Conservation (phyloP, 495 filamentous ascomycete genomes). For the Aspergillus saccharolyticus region DNA sequence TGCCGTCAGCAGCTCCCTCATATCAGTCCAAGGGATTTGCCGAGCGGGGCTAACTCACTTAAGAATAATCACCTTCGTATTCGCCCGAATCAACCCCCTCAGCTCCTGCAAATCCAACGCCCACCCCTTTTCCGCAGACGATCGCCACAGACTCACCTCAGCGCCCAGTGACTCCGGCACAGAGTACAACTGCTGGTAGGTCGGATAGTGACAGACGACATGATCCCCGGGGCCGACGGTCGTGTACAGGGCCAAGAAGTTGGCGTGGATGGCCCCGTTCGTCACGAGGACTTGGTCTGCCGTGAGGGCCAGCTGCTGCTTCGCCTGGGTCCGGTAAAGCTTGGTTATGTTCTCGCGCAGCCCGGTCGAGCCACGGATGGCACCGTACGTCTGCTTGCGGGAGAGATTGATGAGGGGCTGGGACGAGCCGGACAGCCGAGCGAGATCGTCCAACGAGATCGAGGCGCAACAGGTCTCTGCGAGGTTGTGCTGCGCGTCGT, state of each 20-base stretch:
- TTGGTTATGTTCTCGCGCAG: slow-evolving; percentile 59
- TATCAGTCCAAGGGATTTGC: neutral
- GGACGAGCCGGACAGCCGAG: slow-evolving; percentile 40
- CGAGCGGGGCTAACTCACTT: slow-evolving; percentile 44
- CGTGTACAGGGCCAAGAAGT: slow-evolving; percentile 71
- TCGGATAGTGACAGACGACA: slow-evolving; percentile 84
- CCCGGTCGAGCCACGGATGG: slow-evolving; percentile 63
- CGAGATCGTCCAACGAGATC: slow-evolving; percentile 69
- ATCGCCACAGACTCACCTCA: slow-evolving; percentile 74
- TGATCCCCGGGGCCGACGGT: slow-evolving; percentile 77
- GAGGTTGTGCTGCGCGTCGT: slow-evolving; percentile 69
- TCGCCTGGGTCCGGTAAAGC: slow-evolving; percentile 41
- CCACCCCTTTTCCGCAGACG: slow-evolving; percentile 60
- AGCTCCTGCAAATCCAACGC: slow-evolving; percentile 64
- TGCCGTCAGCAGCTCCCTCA: neutral
- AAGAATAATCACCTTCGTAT: slow-evolving; percentile 70
- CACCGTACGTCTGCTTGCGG: slow-evolving; percentile 61
- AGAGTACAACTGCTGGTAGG: slow-evolving; percentile 82
- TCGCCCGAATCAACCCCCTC: slow-evolving; percentile 59
- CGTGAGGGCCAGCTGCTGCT: neutral
- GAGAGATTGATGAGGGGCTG: slow-evolving; percentile 39
- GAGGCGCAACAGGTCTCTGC: slow-evolving; percentile 85
- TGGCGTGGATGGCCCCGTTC: slow-evolving; percentile 78
- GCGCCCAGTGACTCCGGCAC: slow-evolving; percentile 75
- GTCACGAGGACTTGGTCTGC: slow-evolving; percentile 70